Evolutionary conservation across 2,329 filamentous ascomycete genomes (phyloP), one percentile per base, ranked within the genome.

Genomic region (Epichloe uncinata): DNA sequence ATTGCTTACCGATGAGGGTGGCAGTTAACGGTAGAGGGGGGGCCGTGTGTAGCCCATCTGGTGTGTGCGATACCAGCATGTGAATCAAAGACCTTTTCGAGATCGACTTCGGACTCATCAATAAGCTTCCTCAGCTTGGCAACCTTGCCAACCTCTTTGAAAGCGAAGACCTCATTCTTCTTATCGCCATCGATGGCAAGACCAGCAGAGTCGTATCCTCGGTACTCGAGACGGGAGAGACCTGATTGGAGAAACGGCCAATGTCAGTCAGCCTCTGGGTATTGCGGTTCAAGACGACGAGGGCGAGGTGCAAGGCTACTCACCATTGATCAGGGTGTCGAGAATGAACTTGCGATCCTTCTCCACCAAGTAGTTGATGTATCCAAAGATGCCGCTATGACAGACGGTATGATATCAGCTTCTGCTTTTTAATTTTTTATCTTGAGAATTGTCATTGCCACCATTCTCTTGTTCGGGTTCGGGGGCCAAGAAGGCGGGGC

Each of bases 101-200:
- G 75, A 71, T 98, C 87, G 71, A 89, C 78, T 63, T 88, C 79
- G 66, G 81, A 77, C 67, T 87, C 81, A 50, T 85, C 87, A 62
- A 97, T 91, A 69, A 97, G 84, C 73, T 90, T 76, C 79, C 87
- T 94, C 67, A 98, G 79, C 74, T 95, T 95, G 68, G 84, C 88
- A 55, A 98, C 93, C 82, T 98, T 98, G 77, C 93, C 93, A 55
- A 98, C 93, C 76, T 97, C 93, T 79, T 98, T 98, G 81, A 89
- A 97, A 55, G 93, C 90, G 58, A 87, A 81, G 58, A 97, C 89
- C 73, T 97, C 88, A 63, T 95, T 95, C 78, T 93, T 95, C 82
- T 96, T 97, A 78, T 98, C 87, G 56, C 93, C 93, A 68, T 98
- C 93, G 62, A 98, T 74, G 58, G 91, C 91, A 57, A 98, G 78